Evolutionary conservation across 108 stramenopile genomes (phyloP).

Genomic region (Bacterosira constricta): DNA sequence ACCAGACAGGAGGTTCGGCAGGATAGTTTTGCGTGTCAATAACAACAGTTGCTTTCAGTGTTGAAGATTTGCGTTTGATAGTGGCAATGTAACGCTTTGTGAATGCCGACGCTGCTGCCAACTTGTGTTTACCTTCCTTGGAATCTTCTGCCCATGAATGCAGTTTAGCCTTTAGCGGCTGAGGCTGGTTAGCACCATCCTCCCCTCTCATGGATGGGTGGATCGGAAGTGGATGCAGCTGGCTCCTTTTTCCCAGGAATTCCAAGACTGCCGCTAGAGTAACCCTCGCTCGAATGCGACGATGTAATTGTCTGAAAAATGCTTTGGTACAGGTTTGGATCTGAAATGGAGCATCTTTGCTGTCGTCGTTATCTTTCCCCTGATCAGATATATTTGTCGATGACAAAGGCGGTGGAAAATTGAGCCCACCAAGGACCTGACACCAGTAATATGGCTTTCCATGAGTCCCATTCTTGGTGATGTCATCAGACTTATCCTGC

Average conservation of each 20-base stretch:
- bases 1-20: slow-evolving; percentile 59
- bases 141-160: slow-evolving; percentile 39
- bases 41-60: slow-evolving; percentile 50
- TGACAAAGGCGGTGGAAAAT: slow-evolving; percentile 40
- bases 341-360: slow-evolving; percentile 18
- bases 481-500: neutral
- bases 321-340: slow-evolving; percentile 55
- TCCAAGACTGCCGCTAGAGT: slow-evolving; percentile 55
- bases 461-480: slow-evolving; percentile 1
- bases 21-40: slow-evolving; percentile 62
- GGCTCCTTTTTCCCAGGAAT: slow-evolving; percentile 32
- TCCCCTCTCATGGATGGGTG: slow-evolving; percentile 43
- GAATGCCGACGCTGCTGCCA: neutral
- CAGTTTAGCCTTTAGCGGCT: slow-evolving; percentile 30
- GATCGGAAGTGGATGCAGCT: slow-evolving; percentile 25
- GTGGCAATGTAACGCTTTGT: slow-evolving; percentile 42
- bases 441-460: slow-evolving; percentile 81
- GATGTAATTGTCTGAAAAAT: slow-evolving; percentile 54
- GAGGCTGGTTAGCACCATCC: slow-evolving; percentile 17
- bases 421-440: slow-evolving; percentile 75
- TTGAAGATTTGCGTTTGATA: slow-evolving; percentile 46
- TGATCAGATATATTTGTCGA: neutral
- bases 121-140: neutral
- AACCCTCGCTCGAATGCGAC: slow-evolving; percentile 60
- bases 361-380: neutral